Evolutionary conservation across 2,329 filamentous ascomycete species (phyloP).

Genomic region (Paecilomyces niveus): DNA sequence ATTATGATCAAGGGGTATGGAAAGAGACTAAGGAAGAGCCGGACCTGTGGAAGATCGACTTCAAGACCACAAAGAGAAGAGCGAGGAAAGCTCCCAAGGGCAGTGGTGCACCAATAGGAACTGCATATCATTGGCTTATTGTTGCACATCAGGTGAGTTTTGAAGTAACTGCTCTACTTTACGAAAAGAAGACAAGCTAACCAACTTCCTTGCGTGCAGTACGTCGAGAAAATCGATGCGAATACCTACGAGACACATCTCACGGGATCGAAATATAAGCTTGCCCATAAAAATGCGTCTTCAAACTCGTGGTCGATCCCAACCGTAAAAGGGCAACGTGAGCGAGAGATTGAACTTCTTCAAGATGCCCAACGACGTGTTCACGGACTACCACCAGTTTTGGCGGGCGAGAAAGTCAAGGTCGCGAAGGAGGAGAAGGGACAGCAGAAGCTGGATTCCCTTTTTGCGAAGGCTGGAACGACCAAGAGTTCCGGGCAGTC

Average conservation of each 20-base stretch:
- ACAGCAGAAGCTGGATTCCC: constrained; percentile 22
- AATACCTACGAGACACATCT: constrained; percentile 30
- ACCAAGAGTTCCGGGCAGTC: background rate
- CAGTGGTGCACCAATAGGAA: constrained; percentile 27
- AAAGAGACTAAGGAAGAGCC: constrained; percentile 30
- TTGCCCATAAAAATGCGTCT: constrained; percentile 24
- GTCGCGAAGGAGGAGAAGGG: constrained; percentile 24
- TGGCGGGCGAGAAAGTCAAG: constrained; percentile 25
- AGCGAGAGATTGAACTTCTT: constrained; percentile 25
- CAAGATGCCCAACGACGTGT: constrained; percentile 26
- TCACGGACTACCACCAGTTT: constrained; percentile 24
- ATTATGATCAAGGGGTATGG: constrained; percentile 28
- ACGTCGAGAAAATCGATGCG: constrained; percentile 28
- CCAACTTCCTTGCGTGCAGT: constrained; percentile 9
- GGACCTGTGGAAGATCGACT: constrained; percentile 28
- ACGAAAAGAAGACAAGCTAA: background rate
- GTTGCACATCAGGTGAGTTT: constrained; percentile 25
- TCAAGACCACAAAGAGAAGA: constrained; percentile 22
- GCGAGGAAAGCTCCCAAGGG: constrained; percentile 24
- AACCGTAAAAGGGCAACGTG: constrained; percentile 26
- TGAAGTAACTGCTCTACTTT: background rate
- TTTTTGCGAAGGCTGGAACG: constrained; percentile 17
- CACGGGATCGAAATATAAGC: constrained; percentile 28
- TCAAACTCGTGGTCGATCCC: constrained; percentile 27
- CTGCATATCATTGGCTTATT: constrained; percentile 29